phyloP scores from a whole-genome alignment of 495 filamentous ascomycete species.

The Penicillium ochrochloron region DNA sequence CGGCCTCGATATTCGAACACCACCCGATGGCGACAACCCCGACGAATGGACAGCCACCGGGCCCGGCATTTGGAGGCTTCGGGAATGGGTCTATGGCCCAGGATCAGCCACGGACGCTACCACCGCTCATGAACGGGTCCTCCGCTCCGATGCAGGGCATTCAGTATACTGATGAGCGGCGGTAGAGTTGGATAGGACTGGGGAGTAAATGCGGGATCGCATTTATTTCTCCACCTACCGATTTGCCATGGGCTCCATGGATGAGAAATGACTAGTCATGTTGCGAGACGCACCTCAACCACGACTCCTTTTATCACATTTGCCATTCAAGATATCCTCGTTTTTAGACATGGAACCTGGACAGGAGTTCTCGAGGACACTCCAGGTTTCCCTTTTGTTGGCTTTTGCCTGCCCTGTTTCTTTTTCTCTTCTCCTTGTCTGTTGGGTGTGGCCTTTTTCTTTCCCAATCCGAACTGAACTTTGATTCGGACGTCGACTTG shows the following conservation, averaged over 20 bases:
- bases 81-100: constrained; percentile 38
- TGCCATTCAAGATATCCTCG: constrained; percentile 32
- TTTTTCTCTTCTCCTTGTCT: constrained; percentile 10
- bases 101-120: constrained; percentile 56
- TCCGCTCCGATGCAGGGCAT: constrained; percentile 62
- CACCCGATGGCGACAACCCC: constrained; percentile 43
- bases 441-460: constrained; percentile 17
- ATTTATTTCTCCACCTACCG: neutral
- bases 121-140: constrained; percentile 55
- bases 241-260: constrained; percentile 13
- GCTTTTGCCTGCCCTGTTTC: neutral
- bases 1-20: constrained; percentile 46
- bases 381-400: constrained; percentile 2
- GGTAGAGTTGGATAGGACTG: constrained; percentile 27
- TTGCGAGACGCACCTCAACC: constrained; percentile 24
- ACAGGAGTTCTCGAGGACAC: neutral
- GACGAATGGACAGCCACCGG: constrained; percentile 43
- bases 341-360: constrained; percentile 27
- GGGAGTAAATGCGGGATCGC: constrained; percentile 6
- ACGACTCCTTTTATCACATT: constrained; percentile 28
- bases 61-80: constrained; percentile 41
- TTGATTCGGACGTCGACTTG: neutral
- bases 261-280: constrained; percentile 40
- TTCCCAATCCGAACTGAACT: neutral
- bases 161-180: constrained; percentile 58